phyloP scores from a whole-genome alignment of 352 stramenopile genomes.

The Phytophthora pisi region DNA sequence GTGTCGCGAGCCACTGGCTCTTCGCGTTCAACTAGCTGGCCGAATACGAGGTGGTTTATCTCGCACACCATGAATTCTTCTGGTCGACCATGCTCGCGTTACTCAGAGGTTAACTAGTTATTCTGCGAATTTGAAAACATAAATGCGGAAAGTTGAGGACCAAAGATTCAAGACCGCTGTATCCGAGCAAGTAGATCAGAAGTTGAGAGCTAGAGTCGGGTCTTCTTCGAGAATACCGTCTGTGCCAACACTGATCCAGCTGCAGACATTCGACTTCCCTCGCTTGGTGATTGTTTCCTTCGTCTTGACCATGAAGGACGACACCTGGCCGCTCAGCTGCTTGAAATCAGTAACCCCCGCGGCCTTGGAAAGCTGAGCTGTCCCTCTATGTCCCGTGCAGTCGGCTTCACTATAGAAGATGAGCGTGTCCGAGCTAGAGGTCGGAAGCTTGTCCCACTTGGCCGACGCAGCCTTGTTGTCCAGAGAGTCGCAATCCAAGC shows the following conservation, averaged over 20 bases:
- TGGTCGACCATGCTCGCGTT: too few relatives aligned
- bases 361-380: not conserved
- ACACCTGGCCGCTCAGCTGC: not conserved
- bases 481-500: not conserved
- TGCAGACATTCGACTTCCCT: not conserved
- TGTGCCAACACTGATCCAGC: not conserved
- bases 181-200: too few relatives aligned
- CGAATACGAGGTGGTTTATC: too few relatives aligned
- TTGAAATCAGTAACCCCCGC: not conserved
- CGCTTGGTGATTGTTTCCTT: not conserved
- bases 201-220: not conserved
- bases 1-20: too few relatives aligned
- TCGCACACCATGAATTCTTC: too few relatives aligned
- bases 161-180: too few relatives aligned
- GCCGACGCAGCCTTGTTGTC: not conserved
- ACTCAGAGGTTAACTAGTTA: too few relatives aligned
- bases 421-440: not conserved
- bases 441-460: slow-evolving; percentile 1
- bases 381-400: not conserved
- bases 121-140: too few relatives aligned
- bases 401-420: not conserved
- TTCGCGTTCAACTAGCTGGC: too few relatives aligned
- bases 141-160: too few relatives aligned
- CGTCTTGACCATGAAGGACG: slow-evolving; percentile 1
- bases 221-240: not conserved